A percentile compares a stretch with the other conserved stretches of the same genome.
Evolutionary conservation across 345 rosid species (phyloP).

Genomic region (Raphanus raphanistrum): DNA sequence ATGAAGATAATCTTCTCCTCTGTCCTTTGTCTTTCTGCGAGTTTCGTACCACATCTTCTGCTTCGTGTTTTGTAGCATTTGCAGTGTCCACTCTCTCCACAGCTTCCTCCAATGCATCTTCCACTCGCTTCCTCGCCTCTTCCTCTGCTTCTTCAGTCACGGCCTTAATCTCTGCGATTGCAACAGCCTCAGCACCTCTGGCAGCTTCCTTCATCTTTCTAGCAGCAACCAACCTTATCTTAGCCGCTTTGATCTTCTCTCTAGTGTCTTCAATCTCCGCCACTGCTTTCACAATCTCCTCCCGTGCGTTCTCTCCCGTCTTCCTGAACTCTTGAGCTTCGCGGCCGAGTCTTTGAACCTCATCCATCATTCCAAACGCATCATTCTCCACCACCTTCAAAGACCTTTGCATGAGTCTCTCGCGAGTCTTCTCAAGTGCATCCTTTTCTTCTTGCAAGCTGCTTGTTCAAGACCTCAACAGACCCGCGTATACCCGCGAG

Average conservation of each 20-base stretch:
- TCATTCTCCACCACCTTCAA: conserved; percentile 46
- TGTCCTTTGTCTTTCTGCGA: conserved; percentile 54
- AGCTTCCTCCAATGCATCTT: conserved; percentile 71
- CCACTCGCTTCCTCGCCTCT: conserved; percentile 49
- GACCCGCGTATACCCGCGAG: conserved; percentile 66
- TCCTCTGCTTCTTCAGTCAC: conserved; percentile 62
- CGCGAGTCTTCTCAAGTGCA: conserved; percentile 73
- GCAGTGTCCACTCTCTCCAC: conserved; percentile 63
- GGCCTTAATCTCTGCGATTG: conserved; percentile 75
- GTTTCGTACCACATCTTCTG: conserved; percentile 61
- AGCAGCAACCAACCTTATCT: conserved; percentile 72
- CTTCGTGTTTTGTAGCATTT: conserved; percentile 61
- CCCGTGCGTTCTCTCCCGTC: conserved; percentile 55
- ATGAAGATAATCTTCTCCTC: conserved; percentile 43
- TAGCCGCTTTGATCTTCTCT: conserved; percentile 66
- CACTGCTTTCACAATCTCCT: conserved; percentile 58
- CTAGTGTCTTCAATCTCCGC: conserved; percentile 67
- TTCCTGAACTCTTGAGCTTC: conserved; percentile 69
- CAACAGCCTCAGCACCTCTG: conserved; percentile 81
- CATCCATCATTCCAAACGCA: conserved; percentile 49
- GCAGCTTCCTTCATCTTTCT: conserved; percentile 92
- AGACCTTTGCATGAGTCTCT: conserved; percentile 58
- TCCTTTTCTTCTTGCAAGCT: conserved; percentile 71
- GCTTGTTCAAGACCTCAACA: conserved; percentile 63
- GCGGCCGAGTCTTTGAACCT: conserved; percentile 62